Base-by-base conservation (phyloP, 2,329 filamentous ascomycete species). In the Chalaropsis thielavioides region DNA sequence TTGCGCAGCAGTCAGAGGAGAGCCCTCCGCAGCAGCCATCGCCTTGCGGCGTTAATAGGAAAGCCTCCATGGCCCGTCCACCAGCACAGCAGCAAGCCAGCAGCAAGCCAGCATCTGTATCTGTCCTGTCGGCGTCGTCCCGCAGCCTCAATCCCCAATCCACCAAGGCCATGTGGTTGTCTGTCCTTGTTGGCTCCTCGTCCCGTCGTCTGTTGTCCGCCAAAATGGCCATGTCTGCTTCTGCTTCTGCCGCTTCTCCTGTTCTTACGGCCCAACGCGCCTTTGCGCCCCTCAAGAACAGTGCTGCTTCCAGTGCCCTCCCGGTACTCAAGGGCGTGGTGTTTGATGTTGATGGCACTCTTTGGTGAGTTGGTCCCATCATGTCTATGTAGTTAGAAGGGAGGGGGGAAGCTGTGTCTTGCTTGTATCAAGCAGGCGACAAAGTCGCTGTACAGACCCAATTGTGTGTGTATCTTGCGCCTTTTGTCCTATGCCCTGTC, bases 331-430 rank as follows among this genome's bases (percentile, higher is more conserved):
- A 78, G 67, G 85, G 85, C 2, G 76, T 87, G 1, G 80, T 97
- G 15, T 97, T 97, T 75, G 92, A 99, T 76, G 89, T 99, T 68
- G 92, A 99, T 74, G 92, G 92, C 2, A 99, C 92, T 27, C 76
- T 97, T 67, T 96, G 88, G 92, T 95, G 76, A 76, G 85, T 79
- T 22, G 41, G n/a, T 19, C 44, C 63, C 27, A 35, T 19, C 8
- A 10, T 51, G 11, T 24, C 5, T 27, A n/a, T 8, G 22, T 51
- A 24, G 24, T 51, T 51, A 51, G 19, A 24, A 6, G 46, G 19
- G 5, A 8, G 7, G 5, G 8, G 7, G 5, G 5, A 10, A 38
- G 35, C 35, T 38, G 5, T 38, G 10, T 8, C 35, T 8, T 38
- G 10, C 35, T 8, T 38, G 24, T 24, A 51, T 51, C 22, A 51